A percentile compares a stretch with the other conserved stretches of the same genome.
phyloP scores from a whole-genome alignment of 345 rosid genomes.

The Microcos paniculata region DNA sequence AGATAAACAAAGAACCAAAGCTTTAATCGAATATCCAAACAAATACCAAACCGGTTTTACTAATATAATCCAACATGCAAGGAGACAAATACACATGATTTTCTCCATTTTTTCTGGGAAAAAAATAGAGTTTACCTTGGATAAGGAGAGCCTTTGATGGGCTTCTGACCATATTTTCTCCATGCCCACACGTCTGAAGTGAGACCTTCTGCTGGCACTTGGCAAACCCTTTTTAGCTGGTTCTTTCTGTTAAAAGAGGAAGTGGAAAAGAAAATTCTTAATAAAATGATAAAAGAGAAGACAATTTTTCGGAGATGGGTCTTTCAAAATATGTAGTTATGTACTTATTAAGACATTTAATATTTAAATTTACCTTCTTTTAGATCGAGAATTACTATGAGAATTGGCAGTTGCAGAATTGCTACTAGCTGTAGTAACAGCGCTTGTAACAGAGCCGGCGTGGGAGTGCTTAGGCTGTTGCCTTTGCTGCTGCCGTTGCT shows the following conservation, averaged over 20 bases:
- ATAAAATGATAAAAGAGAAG: neutral
- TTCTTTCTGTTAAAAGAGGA: slow-evolving; percentile 56
- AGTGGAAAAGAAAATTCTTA: neutral
- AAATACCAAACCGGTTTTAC: neutral
- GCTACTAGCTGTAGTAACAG: slow-evolving; percentile 24
- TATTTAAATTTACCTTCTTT: slow-evolving; percentile 58
- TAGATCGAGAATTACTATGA: slow-evolving; percentile 60
- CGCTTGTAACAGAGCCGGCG: slow-evolving; percentile 20
- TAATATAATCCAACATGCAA: neutral
- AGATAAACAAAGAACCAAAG: slow-evolving; percentile 8
- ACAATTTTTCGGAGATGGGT: neutral
- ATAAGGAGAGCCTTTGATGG: slow-evolving; percentile 98
- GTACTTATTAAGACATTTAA: neutral
- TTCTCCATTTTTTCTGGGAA: neutral
- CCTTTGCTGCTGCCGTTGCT: too few relatives aligned
- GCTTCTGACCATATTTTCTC: slow-evolving; percentile 99
- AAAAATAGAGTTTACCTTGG: slow-evolving; percentile 66
- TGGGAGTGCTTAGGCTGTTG: slow-evolving; percentile 34
- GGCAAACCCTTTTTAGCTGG: slow-evolving; percentile 81
- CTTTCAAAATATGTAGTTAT: neutral
- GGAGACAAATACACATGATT: neutral
- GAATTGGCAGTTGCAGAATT: slow-evolving; percentile 43
- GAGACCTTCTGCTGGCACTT: slow-evolving; percentile 84
- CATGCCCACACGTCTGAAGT: slow-evolving; percentile 98
- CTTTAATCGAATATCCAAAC: slow-evolving; percentile 13